These are phyloP conservation scores for Phytophthora fragariae DNA, from an alignment of 352 stramenopile genomes.

Conservation along the genomic window DNA sequence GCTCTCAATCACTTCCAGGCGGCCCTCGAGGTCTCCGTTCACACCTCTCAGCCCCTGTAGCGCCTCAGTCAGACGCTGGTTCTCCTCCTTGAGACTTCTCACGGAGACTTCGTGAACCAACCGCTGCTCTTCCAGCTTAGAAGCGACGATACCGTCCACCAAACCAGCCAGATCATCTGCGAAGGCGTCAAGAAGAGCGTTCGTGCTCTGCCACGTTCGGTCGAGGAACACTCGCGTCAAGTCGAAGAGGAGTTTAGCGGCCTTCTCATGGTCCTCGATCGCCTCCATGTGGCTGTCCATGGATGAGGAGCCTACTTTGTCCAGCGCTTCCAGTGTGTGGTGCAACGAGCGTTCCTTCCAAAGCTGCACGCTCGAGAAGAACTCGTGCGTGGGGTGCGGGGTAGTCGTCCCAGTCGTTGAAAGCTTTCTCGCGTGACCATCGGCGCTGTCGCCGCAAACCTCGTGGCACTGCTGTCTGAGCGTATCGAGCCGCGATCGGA, in stretches of 20 bases:
- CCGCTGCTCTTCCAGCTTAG: constrained; percentile 51
- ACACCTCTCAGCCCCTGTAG: constrained; percentile 25
- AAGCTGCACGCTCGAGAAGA: constrained; percentile 52
- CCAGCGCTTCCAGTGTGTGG: constrained; percentile 57
- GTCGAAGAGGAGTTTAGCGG: constrained; percentile 47
- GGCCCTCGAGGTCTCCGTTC: constrained; percentile 36
- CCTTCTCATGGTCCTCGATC: constrained; percentile 66
- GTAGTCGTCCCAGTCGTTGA: constrained; percentile 1
- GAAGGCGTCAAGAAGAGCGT: constrained; percentile 46
- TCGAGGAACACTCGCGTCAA: constrained; percentile 36
- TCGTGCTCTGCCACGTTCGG: constrained; percentile 25
- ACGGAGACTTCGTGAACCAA: constrained; percentile 34
- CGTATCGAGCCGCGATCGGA: constrained; percentile 24
- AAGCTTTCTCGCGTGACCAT: background rate
- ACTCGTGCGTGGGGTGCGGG: constrained; percentile 11
- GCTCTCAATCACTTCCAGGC: constrained; percentile 51
- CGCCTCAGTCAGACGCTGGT: constrained; percentile 31
- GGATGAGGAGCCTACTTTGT: constrained; percentile 20
- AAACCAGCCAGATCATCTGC: constrained; percentile 31
- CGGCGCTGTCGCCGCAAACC: constrained; percentile 7
- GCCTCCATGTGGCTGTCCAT: constrained; percentile 58
- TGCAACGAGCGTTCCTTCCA: constrained; percentile 73
- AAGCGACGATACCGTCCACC: constrained; percentile 43
- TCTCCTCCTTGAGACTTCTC: constrained; percentile 43
- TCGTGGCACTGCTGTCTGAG: constrained; percentile 27